Conservation (phyloP, 2,329 filamentous ascomycete genomes). For the Fusarium sp. region DNA sequence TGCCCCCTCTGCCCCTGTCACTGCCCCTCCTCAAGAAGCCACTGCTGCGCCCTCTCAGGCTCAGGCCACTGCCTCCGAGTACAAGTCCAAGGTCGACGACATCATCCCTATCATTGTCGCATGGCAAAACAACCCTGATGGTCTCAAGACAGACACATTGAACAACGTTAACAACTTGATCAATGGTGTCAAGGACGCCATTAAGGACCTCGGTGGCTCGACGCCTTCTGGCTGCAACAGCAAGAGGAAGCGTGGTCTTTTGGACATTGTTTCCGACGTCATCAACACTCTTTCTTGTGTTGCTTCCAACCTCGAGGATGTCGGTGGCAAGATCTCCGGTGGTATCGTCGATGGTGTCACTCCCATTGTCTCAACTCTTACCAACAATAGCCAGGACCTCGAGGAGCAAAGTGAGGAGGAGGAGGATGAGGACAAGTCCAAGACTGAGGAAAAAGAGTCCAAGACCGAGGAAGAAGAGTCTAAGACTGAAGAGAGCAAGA, state of each 20-base stretch:
- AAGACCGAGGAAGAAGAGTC: slow-evolving; percentile 2
- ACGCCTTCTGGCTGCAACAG: slow-evolving; percentile 7
- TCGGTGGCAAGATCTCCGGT: slow-evolving; percentile 12
- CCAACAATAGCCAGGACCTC: slow-evolving; percentile 15
- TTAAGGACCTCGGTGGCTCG: slow-evolving; percentile 15
- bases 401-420: slow-evolving; percentile 27
- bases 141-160: slow-evolving; percentile 19
- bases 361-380: slow-evolving; percentile 13
- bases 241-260: slow-evolving; percentile 15
- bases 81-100: slow-evolving; percentile 7
- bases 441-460: slow-evolving; percentile 15
- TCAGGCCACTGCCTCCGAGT: slow-evolving; percentile 18
- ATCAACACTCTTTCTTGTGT: slow-evolving; percentile 20
- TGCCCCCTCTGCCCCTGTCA: background rate
- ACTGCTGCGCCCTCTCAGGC: slow-evolving; percentile 16
- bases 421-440: slow-evolving; percentile 14
- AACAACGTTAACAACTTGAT: slow-evolving; percentile 28
- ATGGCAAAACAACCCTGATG: slow-evolving; percentile 17
- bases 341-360: slow-evolving; percentile 19
- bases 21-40: slow-evolving; percentile 6
- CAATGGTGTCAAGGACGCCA: slow-evolving; percentile 17
- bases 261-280: slow-evolving; percentile 2
- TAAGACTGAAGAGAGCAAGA: background rate
- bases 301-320: slow-evolving; percentile 4
- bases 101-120: slow-evolving; percentile 23